Conservation (phyloP, 345 rosid species). For the Rhizophora mangle region DNA sequence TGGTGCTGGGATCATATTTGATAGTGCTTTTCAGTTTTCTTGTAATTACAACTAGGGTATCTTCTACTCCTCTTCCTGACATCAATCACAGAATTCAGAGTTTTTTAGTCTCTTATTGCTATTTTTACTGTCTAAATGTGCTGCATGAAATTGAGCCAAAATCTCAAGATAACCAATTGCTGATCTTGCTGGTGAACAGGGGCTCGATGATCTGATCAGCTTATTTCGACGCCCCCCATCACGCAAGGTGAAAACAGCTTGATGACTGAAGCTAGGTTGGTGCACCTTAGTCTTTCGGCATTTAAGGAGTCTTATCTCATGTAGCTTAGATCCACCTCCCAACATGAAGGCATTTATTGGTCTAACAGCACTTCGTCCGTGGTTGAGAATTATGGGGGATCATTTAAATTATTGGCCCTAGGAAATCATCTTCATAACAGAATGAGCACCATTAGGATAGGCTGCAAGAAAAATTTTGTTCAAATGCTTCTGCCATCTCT, state of each 20-base stretch:
- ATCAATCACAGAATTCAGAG: not conserved
- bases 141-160: not conserved
- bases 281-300: not conserved
- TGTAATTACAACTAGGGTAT: conserved; percentile 91
- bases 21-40: conserved; percentile 90
- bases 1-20: conserved; percentile 85
- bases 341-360: conserved; percentile 7
- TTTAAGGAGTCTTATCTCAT: not conserved
- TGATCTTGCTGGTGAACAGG: conserved; percentile 44
- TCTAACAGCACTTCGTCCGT: conserved; percentile 4
- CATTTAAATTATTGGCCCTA: conserved; percentile 17
- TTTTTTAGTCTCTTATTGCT: not conserved
- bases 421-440: conserved; percentile 16
- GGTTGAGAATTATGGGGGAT: conserved; percentile 13
- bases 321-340: conserved; percentile 19
- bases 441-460: conserved; percentile 16
- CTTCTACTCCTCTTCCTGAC: conserved; percentile 1
- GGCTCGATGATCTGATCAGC: conserved; percentile 92
- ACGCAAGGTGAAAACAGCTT: conserved; percentile 75
- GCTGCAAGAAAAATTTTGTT: conserved; percentile 20
- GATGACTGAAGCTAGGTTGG: conserved; percentile 14
- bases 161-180: not conserved
- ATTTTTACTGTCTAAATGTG: not conserved
- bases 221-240: conserved; percentile 89
- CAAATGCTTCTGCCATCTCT: conserved; percentile 6